phyloP scores from a whole-genome alignment of 306 rosid species.

The Quercus dentata region DNA sequence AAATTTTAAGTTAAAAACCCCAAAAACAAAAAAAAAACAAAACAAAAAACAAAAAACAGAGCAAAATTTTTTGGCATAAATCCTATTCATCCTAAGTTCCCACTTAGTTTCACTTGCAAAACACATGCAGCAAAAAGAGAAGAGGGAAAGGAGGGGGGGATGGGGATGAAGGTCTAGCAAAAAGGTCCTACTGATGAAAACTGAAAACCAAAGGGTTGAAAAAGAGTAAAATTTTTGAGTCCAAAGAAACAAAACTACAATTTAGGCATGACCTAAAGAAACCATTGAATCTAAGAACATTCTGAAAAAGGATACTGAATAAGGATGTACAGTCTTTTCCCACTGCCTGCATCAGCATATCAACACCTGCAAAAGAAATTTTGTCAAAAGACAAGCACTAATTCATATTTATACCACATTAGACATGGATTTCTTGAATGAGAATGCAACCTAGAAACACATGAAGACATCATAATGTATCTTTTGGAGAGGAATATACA shows the following conservation, averaged over 20 bases:
- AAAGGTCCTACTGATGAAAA: not conserved
- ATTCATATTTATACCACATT: too few species aligned
- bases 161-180: not conserved
- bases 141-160: not conserved
- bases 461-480: not conserved
- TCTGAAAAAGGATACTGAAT: constrained; percentile 79
- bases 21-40: not conserved
- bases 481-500: not conserved
- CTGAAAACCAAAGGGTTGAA: not conserved
- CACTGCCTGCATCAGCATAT: constrained; percentile 83
- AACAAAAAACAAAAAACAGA: too few species aligned
- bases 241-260: constrained; percentile 2
- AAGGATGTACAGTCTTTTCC: constrained; percentile 94
- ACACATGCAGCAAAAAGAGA: not conserved
- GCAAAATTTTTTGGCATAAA: not conserved
- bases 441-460: not conserved
- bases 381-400: constrained; percentile 6
- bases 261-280: constrained; percentile 4
- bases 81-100: not conserved
- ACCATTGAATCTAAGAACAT: constrained; percentile 4
- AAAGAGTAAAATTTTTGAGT: not conserved
- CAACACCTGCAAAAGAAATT: constrained; percentile 60
- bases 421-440: not conserved
- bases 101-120: not conserved
- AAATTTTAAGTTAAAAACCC: not conserved